phyloP scores from a whole-genome alignment of 108 stramenopile species.

The Fragilariopsis cylindrus region DNA sequence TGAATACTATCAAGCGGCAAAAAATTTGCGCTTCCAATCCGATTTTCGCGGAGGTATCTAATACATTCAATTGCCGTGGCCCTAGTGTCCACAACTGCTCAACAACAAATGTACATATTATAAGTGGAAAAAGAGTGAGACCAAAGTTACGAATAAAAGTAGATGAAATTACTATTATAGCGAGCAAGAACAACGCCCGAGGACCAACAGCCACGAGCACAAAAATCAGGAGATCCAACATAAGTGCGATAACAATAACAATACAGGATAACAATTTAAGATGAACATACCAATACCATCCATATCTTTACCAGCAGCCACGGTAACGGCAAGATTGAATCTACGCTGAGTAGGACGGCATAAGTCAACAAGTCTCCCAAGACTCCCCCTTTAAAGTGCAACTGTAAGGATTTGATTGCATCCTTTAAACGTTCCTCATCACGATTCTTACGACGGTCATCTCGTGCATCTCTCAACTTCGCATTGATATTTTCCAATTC shows the following conservation, averaged over 20 bases:
- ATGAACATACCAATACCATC: constrained; percentile 71
- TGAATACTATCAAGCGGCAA: constrained; percentile 92
- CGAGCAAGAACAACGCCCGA: too few species aligned
- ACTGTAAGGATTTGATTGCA: constrained; percentile 78
- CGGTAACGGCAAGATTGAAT: constrained; percentile 93
- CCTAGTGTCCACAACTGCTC: constrained; percentile 89
- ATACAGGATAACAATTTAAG: background rate
- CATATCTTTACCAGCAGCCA: constrained; percentile 97
- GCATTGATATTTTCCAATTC: constrained; percentile 82
- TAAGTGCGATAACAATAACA: background rate
- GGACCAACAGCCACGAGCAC: too few species aligned
- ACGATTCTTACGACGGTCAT: constrained; percentile 77
- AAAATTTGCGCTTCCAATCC: constrained; percentile 93
- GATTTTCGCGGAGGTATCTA: constrained; percentile 91
- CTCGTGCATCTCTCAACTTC: constrained; percentile 82
- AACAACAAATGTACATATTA: background rate
- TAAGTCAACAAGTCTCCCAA: constrained; percentile 91
- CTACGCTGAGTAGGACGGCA: constrained; percentile 91
- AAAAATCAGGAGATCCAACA: background rate
- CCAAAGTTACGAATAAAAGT: background rate
- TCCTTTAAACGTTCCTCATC: constrained; percentile 82
- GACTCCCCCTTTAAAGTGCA: constrained; percentile 85
- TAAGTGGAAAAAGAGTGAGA: background rate
- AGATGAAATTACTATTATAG: background rate
- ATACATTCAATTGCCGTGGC: constrained; percentile 93